Base-by-base conservation (phyloP, 2,329 filamentous ascomycete genomes). In the Didymella segeticola region DNA sequence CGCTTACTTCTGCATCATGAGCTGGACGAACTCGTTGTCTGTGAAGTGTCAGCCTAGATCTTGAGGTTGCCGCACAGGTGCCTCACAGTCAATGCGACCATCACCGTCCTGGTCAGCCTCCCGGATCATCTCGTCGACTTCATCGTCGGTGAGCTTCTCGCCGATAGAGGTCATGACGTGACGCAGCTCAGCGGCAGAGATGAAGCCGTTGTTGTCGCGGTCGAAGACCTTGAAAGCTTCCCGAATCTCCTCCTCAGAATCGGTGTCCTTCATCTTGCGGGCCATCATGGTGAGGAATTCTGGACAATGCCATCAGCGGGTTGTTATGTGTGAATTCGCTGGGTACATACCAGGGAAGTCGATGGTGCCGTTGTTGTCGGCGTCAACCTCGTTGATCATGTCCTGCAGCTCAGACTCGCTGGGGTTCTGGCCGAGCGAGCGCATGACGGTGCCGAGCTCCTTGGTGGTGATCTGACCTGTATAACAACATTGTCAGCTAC, bases 251-350 rank as follows among this genome's bases (percentile, higher is more conserved):
- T 85, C 80, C 71, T 87, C 85, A 46, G 82, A 82, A 72, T 87
- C 83, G 53, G 81, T 82, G 65, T 84, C 81, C 74, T 82, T 83
- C 75, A 84, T 84, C 67, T 83, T 83, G 68, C 80, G 81, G 47
- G 84, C 83, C 85, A 87, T 87, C 81, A 87, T 86, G 61, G 82
- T 83, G 56, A 87, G 80, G 76, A 88, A 88, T 69, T 87, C 85
- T 85, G 64, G 8, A 25, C 3, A 2, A 3, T 2, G 15, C 20
- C 9, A 45, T 66, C 25, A 65, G 61, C 48, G 15, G 30, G 22
- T 22, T n/a, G 23, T 34, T 10, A 22, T 12, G 17, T 3, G 2
- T 23, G 14, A 14, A 15, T 17, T 7, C 36, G 22, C 17, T 23
- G 10, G 11, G 22, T 22, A 14, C 53, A 56, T 73, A 84, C 83